phyloP scores from a whole-genome alignment of 768 basidiomycete species.

The Hypholoma sublateritium region DNA sequence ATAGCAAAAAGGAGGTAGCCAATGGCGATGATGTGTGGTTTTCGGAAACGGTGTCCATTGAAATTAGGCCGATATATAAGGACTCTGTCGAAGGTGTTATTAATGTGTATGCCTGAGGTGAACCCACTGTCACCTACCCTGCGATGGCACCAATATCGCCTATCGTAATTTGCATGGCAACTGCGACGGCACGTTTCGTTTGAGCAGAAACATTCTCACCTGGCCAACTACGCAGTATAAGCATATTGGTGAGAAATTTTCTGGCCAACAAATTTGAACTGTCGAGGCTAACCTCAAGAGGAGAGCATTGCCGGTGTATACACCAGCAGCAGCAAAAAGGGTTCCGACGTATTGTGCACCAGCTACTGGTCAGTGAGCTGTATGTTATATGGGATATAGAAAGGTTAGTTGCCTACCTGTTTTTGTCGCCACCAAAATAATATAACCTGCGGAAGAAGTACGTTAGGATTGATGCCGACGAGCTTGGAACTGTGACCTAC shows the following conservation, averaged over 20 bases:
- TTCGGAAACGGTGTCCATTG: constrained; percentile 45
- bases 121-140: constrained; percentile 28
- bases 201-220: constrained; percentile 69
- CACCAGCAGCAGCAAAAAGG: constrained; percentile 52
- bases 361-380: constrained; percentile 25
- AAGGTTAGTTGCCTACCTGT: constrained; percentile 32
- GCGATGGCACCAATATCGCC: constrained; percentile 61
- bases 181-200: constrained; percentile 61
- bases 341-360: constrained; percentile 59
- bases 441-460: constrained; percentile 45
- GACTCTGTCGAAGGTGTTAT: constrained; percentile 29
- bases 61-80: constrained; percentile 55
- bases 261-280: background rate
- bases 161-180: constrained; percentile 65
- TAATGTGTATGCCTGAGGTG: background rate
- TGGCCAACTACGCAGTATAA: constrained; percentile 44
- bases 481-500: constrained; percentile 22
- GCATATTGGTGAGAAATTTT: background rate
- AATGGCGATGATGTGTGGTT: constrained; percentile 57
- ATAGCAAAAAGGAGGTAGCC: constrained; percentile 56
- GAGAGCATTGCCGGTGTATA: constrained; percentile 58
- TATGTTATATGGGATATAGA: background rate
- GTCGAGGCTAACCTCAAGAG: constrained; percentile 42
- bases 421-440: constrained; percentile 48
- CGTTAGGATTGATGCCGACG: background rate